Evolutionary conservation across 441 rosid species (phyloP), one percentile per base, ranked within the genome.

Genomic region (Adansonia madagascariensis): DNA sequence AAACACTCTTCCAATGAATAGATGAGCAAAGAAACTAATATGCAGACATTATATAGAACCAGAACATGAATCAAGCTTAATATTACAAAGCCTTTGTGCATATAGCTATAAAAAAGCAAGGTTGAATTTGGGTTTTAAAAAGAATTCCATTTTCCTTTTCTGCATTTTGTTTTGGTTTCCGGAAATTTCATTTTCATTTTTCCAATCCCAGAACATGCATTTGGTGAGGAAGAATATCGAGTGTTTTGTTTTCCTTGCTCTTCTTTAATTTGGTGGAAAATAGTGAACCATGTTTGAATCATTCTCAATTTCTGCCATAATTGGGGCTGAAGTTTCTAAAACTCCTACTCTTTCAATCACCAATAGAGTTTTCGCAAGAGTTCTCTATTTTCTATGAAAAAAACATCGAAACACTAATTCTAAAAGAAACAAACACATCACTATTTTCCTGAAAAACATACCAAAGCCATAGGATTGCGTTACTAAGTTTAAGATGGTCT

Each of bases 291-390:
- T 35, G 39, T 35, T 35, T 35, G 39, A 35, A 35, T 35, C 39
- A 35, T 39, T 39, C 17, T 17, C 50, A 41, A 22, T 72, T 56
- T 17, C 52, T 10, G 46, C 31, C 50, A 55, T 39, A 17, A 18
- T 11, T 35, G 50, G 35, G 41, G 75, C 35, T 55, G 64, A 46
- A 35, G 17, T 55, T 55, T 55, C 75, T 35, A 35, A 55, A 71
- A 71, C 46, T 52, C 57, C 1, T 3, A 52, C 14, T 70, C 39
- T 52, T 52, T 71, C 12, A 39, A 35, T 71, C 31, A 55, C 75
- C 75, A 71, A 31, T 31, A 35, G 64, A 2, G 6, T 17, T 17
- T 71, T 71, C 15, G 46, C 62, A 10, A 56, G 75, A 53, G 6
- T 71, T 10, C 50, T 39, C 52, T 39, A 41, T 39, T 72, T 55